Evolutionary conservation across 2,329 filamentous ascomycete species (phyloP).

Genomic region (Magnaporthiopsis rhizophila): DNA sequence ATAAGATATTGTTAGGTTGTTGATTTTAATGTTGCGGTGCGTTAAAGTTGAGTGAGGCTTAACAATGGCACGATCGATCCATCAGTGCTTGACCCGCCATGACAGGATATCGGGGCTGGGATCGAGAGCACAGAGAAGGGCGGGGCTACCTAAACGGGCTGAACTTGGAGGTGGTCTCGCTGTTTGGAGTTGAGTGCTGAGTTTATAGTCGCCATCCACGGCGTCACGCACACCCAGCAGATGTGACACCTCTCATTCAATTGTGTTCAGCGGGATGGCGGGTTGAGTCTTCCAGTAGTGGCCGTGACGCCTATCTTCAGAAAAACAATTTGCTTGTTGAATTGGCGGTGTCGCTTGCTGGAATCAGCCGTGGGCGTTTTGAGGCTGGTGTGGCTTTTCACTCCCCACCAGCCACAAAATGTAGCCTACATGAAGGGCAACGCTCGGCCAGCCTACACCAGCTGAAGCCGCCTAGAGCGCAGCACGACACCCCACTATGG

Average conservation of each 20-base stretch:
- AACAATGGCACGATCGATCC: neutral
- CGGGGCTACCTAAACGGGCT: neutral
- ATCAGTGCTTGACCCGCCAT: neutral
- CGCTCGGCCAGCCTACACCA: too few species aligned
- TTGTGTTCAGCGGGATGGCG: too few species aligned
- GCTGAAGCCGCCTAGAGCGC: too few species aligned
- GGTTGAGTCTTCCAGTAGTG: too few species aligned
- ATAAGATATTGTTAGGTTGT: neutral
- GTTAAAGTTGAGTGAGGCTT: neutral
- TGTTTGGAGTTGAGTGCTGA: neutral
- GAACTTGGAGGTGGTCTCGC: neutral
- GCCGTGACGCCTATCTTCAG: too few species aligned
- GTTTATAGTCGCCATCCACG: neutral
- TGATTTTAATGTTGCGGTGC: neutral
- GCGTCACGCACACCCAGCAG: neutral
- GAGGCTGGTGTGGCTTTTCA: neutral
- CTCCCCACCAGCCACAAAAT: neutral
- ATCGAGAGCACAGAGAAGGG: neutral
- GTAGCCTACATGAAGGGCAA: neutral
- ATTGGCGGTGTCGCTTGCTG: too few species aligned
- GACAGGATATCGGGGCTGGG: too few species aligned
- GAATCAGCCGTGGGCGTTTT: too few species aligned
- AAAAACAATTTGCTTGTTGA: too few species aligned
- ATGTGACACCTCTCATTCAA: too few species aligned
- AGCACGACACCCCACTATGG: constrained; percentile 38